Percentiles rank a stretch among this genome's conserved stretches.
Evolutionary conservation across 164 flowering plant genomes (phyloP).

Genomic region (Piper betle): DNA sequence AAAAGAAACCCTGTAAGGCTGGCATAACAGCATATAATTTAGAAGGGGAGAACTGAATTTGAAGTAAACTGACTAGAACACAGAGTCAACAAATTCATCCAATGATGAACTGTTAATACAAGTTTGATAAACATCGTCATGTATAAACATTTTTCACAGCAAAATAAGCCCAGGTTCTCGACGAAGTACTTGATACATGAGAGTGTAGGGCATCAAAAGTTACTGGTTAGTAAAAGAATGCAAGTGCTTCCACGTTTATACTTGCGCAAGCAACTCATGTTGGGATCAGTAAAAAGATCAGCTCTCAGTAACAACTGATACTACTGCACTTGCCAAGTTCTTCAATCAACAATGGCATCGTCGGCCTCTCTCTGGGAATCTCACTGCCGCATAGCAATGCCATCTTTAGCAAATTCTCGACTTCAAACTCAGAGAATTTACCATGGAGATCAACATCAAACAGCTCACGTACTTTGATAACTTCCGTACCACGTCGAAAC

Average conservation of each 20-base stretch:
- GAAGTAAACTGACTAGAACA: not conserved
- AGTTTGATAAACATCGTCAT: not conserved
- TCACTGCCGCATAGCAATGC: slow-evolving; percentile 71
- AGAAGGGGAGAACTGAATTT: too few species aligned
- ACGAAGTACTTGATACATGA: not conserved
- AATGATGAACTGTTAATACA: not conserved
- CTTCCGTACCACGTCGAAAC: slow-evolving; percentile 39
- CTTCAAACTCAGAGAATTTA: slow-evolving; percentile 55
- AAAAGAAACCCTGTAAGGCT: too few species aligned
- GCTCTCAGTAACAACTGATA: not conserved
- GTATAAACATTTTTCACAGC: not conserved
- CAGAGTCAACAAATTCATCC: not conserved
- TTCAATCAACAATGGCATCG: slow-evolving; percentile 43
- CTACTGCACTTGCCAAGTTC: slow-evolving; percentile 24
- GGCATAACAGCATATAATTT: too few species aligned
- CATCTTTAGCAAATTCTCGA: slow-evolving; percentile 36
- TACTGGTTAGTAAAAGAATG: not conserved
- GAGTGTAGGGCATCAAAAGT: not conserved
- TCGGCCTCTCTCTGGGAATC: slow-evolving; percentile 49
- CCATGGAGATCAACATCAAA: slow-evolving; percentile 60
- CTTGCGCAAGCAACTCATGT: not conserved
- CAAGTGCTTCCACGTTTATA: not conserved
- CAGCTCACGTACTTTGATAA: slow-evolving; percentile 39
- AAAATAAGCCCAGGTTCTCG: not conserved
- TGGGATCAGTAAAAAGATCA: not conserved